These are phyloP conservation scores for Magnaporthiopsis incrustans DNA, from an alignment of 2,329 filamentous ascomycete genomes.

Conservation along the genomic window DNA sequence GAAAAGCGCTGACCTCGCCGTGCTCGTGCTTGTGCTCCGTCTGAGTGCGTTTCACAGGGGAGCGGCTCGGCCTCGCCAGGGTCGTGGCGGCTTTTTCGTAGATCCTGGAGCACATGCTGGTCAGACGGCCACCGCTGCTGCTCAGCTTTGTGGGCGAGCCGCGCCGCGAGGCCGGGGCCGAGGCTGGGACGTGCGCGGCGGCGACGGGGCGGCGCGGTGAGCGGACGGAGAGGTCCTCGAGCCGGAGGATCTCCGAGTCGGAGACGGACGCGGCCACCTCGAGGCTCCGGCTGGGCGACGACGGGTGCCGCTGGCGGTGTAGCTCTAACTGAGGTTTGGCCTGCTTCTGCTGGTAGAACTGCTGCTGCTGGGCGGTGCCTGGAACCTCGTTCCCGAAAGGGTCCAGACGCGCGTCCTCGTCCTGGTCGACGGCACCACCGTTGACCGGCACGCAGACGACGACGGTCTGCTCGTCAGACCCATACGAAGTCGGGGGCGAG, in stretches of 20 bases:
- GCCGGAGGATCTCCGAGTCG: constrained; percentile 23
- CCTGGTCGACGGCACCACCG: too few species aligned
- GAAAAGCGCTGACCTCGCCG: constrained; percentile 1
- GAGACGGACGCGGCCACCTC: constrained; percentile 18
- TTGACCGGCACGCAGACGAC: neutral
- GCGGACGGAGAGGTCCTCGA: constrained; percentile 24
- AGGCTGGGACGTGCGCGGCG: neutral
- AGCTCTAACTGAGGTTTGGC: neutral
- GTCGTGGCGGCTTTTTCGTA: constrained; percentile 4
- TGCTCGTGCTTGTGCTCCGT: neutral
- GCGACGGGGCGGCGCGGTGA: constrained; percentile 15
- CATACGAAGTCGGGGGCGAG: neutral
- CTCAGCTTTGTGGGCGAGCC: constrained; percentile 2
- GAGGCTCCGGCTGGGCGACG: constrained; percentile 8
- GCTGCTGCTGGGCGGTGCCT: neutral
- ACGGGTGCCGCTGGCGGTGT: neutral
- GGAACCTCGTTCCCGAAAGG: too few species aligned
- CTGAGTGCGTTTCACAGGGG: constrained; percentile 5
- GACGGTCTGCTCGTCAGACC: neutral
- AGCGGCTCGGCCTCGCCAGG: constrained; percentile 9
- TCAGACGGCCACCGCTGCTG: neutral
- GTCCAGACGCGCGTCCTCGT: neutral
- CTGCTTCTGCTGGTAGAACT: constrained; percentile 2
- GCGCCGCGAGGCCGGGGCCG: neutral
- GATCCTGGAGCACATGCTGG: neutral